Evolutionary conservation across 768 basidiomycete genomes (phyloP), one percentile per base, ranked within the genome.

Genomic region (Termitomyces sp.): DNA sequence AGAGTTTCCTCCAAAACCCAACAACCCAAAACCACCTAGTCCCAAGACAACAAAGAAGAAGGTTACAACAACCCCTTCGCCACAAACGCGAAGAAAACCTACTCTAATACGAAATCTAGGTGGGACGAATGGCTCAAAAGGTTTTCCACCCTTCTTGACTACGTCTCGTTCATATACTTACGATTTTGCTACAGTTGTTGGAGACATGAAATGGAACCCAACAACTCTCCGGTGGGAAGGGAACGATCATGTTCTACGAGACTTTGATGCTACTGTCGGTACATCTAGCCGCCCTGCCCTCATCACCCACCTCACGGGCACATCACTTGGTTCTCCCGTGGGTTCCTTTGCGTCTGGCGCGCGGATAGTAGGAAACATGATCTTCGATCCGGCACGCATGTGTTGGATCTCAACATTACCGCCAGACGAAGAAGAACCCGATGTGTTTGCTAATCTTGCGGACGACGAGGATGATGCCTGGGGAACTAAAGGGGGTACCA

Each of bases 181-280:
- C 51, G 5, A 34, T 30, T 14, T 53, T 54, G 27, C 49, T 59
- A n/a, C 65, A 96, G 96, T 93, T 45, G 83, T 96, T 56, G 94
- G 94, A 21, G 92, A 95, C 54, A 99, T 99, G 96, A 90, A 84
- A 65, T 99, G 94, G 91, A 98, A 99, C 71, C 95, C 96, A 40
- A 75, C 73, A 17, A 85, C 85, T 2, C 81, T 90, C 16, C 88
- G 92, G 35, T 99, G 96, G 96, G 96, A 99, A 76, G 96, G 96
- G 52, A 98, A 99, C 70, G 96, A 99, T 61, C 86, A 89, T 57
- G 83, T 85, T 16, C 79, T 98, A 30, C 86, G 89, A 56, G 94
- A 94, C 54, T 99, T 98, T 68, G 96, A 98, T 42, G 84, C 83
- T 17, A 86, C 81, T 16, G 81, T 90, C 46, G 84, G 86, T 46